Base-by-base conservation (phyloP, 2,329 filamentous ascomycete species). In the Microdochium bolleyi region DNA sequence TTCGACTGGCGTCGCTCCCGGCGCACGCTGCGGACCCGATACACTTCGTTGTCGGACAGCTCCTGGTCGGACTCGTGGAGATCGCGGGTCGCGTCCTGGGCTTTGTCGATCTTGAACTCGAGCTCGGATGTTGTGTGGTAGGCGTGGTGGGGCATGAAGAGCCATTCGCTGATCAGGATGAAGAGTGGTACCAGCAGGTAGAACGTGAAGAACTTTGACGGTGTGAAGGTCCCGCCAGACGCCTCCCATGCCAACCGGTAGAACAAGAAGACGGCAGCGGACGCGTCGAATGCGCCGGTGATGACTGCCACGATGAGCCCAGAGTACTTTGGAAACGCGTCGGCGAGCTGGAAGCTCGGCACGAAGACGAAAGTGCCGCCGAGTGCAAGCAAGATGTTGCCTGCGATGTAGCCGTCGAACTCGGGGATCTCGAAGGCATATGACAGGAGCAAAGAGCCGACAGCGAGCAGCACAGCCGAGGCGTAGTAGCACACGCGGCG, bases 351-450 rank as follows among this genome's bases (percentile, higher is more conserved):
- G 62, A 85, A 85, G 13, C 79, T 82, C 3, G 83, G 77, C 49
- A 85, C 79, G 65, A 85, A 85, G 50, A 85, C 68, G 60, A 83
- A 84, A 2, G 82, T 79, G 13, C 83, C 83, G 32, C 82, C 83
- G 16, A 85, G 68, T 1, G 80, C 78, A 3, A 86, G 68, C 52
- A 85, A 73, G 50, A 85, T 68, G 62, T 84, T 84, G 25, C 78
- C 81, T 1, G 75, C 64, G 48, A 81, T 74, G 60, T 80, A 82
- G 16, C 75, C 82, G 67, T 88, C 85, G 58, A 84, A 79, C 51
- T 61, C 58, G 1, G 77, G 73, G 19, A 85, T 64, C 25, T 75
- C 62, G 49, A 71, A 67, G 1, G 83, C 82, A 54, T 83, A 80
- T 0, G 77, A 81, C 60, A 88, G 78, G 11, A 86, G 70, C 3